Percentiles rank a stretch among this genome's conserved stretches.
Conservation (phyloP, 31 red algal genomes). For the Asparagopsis taxiformis region DNA sequence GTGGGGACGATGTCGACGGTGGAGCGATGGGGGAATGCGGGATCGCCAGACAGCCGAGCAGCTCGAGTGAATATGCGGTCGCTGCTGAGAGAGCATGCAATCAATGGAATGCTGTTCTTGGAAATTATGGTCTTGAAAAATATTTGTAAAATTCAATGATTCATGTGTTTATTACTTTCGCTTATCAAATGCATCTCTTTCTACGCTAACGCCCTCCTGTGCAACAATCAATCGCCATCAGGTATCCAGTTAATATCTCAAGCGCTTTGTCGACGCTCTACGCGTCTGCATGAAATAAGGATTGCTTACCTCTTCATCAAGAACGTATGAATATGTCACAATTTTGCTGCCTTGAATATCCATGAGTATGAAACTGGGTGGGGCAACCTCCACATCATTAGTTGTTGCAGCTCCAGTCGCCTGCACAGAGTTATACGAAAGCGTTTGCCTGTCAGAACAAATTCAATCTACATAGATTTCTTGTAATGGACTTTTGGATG, state of each 20-base stretch:
- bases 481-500: neutral
- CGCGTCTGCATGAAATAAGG: neutral
- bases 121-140: too few relatives aligned
- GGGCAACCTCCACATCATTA: constrained; percentile 20
- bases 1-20: neutral
- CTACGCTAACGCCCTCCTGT: constrained; percentile 47
- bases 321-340: constrained; percentile 74
- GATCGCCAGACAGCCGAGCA: too few relatives aligned
- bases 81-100: neutral
- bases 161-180: too few relatives aligned
- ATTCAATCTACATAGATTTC: neutral
- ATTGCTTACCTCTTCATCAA: constrained; percentile 52
- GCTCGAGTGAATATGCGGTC: too few relatives aligned
- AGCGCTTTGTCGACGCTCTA: neutral
- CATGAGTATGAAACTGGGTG: constrained; percentile 79
- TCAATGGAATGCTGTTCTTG: too few relatives aligned
- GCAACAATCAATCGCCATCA: neutral
- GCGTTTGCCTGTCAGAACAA: neutral
- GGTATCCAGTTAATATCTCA: neutral
- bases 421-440: constrained; percentile 4
- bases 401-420: constrained; percentile 68
- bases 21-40: too few relatives aligned
- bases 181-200: constrained; percentile 39
- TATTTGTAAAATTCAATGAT: too few relatives aligned
- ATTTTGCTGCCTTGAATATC: constrained; percentile 79